These are phyloP conservation scores for Boletus fagicola DNA, from an alignment of 768 basidiomycete genomes.

Conservation along the genomic window DNA sequence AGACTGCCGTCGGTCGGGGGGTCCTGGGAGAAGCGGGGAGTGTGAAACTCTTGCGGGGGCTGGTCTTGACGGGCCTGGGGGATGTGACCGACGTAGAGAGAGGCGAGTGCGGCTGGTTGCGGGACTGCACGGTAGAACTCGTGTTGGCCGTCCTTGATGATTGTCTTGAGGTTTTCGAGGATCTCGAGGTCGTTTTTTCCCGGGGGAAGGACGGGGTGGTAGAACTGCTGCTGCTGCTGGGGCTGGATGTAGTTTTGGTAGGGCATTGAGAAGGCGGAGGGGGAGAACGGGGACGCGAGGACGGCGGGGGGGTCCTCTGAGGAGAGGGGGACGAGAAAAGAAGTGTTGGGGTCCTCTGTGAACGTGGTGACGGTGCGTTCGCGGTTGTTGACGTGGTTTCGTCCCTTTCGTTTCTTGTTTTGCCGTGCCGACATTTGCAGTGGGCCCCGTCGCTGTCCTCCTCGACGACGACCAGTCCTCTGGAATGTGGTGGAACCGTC, in stretches of 20 bases:
- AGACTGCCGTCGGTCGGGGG: conserved; percentile 11
- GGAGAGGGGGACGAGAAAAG: conserved; percentile 49
- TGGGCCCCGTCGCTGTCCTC: not conserved
- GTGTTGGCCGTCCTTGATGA: conserved; percentile 72
- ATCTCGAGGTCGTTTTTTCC: conserved; percentile 70
- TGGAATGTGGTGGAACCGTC: conserved; percentile 30
- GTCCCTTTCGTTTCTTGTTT: conserved; percentile 63
- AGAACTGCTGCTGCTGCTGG: conserved; percentile 30
- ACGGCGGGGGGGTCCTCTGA: conserved; percentile 47
- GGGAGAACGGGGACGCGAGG: conserved; percentile 40
- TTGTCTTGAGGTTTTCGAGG: conserved; percentile 69
- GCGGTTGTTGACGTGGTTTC: conserved; percentile 51
- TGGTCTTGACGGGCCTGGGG: conserved; percentile 37
- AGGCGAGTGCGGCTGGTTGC: conserved; percentile 61
- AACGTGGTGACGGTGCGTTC: conserved; percentile 70
- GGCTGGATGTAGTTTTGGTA: conserved; percentile 36
- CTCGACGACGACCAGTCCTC: not conserved
- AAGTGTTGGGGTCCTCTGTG: conserved; percentile 55
- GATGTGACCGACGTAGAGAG: conserved; percentile 59
- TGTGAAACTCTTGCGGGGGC: conserved; percentile 21
- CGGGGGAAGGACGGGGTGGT: conserved; percentile 39
- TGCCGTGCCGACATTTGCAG: conserved; percentile 62
- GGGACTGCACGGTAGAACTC: conserved; percentile 66
- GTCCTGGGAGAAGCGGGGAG: conserved; percentile 11
- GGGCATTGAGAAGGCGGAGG: conserved; percentile 40